Evolutionary conservation across 495 filamentous ascomycete genomes (phyloP), one percentile per base, ranked within the genome.

Genomic region (Neohortaea acidophila): DNA sequence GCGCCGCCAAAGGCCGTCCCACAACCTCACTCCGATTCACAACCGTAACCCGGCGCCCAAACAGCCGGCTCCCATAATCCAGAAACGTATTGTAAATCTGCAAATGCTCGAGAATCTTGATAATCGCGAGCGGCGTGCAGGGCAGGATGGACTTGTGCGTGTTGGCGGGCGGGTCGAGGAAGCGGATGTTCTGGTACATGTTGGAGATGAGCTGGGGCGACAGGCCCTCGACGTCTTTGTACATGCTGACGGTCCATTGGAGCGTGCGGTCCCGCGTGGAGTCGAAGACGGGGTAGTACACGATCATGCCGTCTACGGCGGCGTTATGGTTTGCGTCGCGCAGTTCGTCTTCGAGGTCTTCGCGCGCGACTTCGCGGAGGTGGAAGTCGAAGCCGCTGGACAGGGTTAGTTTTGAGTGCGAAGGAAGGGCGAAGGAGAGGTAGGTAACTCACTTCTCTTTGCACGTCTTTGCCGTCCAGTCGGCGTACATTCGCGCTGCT

Each of bases 171-270:
- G 47, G 42, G 63, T 97, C 89, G 23, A 97, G 68, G 64, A 84
- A 94, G 34, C 89, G 82, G 51, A 89, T 72, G 62, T 97, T 97
- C 66, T 94, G 80, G 66, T 94, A 97, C 84, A 97, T 92, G 68
- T 97, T 97, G 72, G 86, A 89, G 52, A 94, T 77, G 62, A 94
- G 89, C 41, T 70, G 76, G 57, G 94, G 87, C 49, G 77, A 85
- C 37, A 97, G 77, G 17, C 89, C 89, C 52, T 97, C 89, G 40
- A 97, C 89, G 48, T 97, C 89, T 61, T 97, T 97, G 56, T 65
- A 57, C 32, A 91, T 69, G 38, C 81, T 69, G 17, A 92, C 83
- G n/a, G 91, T 79, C 61, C 94, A 84, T 62, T 96, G 89, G 42
- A 97, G 72, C 59, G 94, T 94, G 51, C 77, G 75, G 58, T 97